Conservation (phyloP, 2,329 filamentous ascomycete genomes). For the Colletotrichum sublineola region DNA sequence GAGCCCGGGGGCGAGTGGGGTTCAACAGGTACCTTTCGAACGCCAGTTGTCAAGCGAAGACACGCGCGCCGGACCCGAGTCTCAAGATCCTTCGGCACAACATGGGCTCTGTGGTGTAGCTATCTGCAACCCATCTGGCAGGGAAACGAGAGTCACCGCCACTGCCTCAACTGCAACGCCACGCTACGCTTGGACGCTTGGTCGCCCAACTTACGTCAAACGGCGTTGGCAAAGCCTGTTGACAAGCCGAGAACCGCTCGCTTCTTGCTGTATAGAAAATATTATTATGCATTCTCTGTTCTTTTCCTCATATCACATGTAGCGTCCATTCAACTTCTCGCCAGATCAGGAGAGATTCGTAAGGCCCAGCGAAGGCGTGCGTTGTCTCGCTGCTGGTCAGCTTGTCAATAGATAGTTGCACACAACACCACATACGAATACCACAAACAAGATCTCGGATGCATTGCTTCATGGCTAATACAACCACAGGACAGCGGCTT, state of each 20-base stretch:
- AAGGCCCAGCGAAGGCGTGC: not conserved
- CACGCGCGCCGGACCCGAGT: not conserved
- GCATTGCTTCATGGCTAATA: conserved; percentile 15
- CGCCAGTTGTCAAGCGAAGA: not conserved
- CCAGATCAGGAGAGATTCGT: not conserved
- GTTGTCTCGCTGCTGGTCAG: not conserved
- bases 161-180: not conserved
- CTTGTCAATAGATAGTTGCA: not conserved
- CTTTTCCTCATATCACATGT: not conserved
- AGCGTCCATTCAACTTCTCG: not conserved
- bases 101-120: not conserved
- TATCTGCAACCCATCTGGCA: not conserved
- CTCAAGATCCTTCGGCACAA: not conserved
- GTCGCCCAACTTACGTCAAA: not conserved
- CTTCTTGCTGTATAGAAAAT: not conserved
- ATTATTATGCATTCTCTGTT: not conserved
- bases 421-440: not conserved
- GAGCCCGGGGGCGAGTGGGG: conserved; percentile 3
- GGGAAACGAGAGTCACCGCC: not conserved
- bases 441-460: conserved; percentile 2
- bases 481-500: conserved; percentile 7
- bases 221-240: not conserved
- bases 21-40: not conserved
- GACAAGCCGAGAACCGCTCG: not conserved
- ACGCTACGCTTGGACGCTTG: not conserved